A percentile compares a stretch with the other conserved stretches of the same genome.
phyloP scores from a whole-genome alignment of 1,139 yeast genomes.

The Geotrichum klebahnii region DNA sequence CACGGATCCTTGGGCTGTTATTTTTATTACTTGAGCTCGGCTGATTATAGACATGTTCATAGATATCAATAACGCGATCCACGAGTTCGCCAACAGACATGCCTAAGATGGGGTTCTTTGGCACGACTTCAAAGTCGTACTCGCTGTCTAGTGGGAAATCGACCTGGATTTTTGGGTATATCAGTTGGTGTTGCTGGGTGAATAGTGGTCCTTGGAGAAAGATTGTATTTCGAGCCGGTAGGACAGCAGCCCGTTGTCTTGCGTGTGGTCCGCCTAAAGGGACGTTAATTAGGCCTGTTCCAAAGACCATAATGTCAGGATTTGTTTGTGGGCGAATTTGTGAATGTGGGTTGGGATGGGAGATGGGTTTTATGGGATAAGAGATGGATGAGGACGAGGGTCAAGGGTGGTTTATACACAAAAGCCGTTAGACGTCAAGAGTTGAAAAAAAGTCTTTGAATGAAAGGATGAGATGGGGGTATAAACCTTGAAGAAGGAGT shows the following conservation, averaged over 20 bases:
- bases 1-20: not conserved
- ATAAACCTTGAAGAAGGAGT: too few relatives aligned
- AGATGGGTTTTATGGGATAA: not conserved
- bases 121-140: slow-evolving; percentile 2
- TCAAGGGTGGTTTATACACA: too few relatives aligned
- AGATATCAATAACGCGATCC: slow-evolving; percentile 6
- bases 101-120: not conserved
- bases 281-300: slow-evolving; percentile 6
- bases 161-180: slow-evolving; percentile 3
- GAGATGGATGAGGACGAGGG: not conserved
- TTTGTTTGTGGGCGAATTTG: not conserved
- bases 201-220: not conserved
- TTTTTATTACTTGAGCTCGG: not conserved
- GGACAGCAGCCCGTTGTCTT: not conserved
- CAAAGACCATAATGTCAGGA: not conserved
- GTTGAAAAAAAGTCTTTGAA: too few relatives aligned
- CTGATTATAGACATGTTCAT: slow-evolving; percentile 2
- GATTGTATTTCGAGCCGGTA: not conserved
- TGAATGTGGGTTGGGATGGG: not conserved
- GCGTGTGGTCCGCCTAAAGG: slow-evolving; percentile 7
- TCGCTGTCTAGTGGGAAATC: slow-evolving; percentile 10
- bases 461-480: too few relatives aligned
- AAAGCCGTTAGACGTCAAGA: too few relatives aligned
- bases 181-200: not conserved
- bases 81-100: slow-evolving; percentile 9